phyloP scores from a whole-genome alignment of 1,284 basidiomycete genomes.

The Malassezia slooffiae region DNA sequence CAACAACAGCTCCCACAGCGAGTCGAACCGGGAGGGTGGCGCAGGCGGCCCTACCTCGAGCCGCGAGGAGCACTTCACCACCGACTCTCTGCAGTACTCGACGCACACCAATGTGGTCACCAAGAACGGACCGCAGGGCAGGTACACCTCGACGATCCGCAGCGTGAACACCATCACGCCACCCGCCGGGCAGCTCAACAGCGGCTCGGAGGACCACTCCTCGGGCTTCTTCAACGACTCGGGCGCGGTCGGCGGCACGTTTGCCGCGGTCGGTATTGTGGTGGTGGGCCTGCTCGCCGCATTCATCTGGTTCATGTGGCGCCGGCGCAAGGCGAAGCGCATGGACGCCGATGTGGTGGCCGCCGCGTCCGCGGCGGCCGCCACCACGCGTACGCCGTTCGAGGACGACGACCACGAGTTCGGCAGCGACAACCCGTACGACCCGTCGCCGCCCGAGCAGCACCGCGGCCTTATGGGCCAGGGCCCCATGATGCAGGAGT shows the following conservation, averaged over 20 bases:
- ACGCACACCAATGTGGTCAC: no score
- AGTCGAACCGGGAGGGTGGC: no score
- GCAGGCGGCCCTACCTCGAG: no score
- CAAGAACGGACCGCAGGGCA: no score
- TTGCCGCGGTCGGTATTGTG: conserved; percentile 43
- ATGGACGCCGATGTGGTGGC: conserved; percentile 46
- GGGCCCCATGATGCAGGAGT: no score
- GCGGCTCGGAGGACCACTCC: no score
- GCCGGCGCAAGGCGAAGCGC: conserved; percentile 33
- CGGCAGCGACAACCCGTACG: conserved; percentile 1
- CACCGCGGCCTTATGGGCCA: no score
- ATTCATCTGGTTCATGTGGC: conserved; percentile 35
- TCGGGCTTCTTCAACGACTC: conserved; percentile 36
- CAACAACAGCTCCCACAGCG: no score
- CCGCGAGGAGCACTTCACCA: no score
- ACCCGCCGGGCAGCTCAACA: conserved; percentile 16
- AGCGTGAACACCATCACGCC: conserved; percentile 22
- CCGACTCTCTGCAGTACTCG: no score
- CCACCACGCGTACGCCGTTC: conserved; percentile 42
- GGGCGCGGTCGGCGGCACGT: conserved; percentile 43
- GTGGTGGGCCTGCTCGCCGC: conserved; percentile 25
- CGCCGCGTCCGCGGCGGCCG: conserved; percentile 42
- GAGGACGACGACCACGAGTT: conserved; percentile 44
- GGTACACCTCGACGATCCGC: no score
- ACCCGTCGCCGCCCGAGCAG: no score